A percentile compares a stretch with the other conserved stretches of the same genome.
Evolutionary conservation across 139 green algal species (phyloP).

Genomic region (Auxenochlorella pyrenoidosa): DNA sequence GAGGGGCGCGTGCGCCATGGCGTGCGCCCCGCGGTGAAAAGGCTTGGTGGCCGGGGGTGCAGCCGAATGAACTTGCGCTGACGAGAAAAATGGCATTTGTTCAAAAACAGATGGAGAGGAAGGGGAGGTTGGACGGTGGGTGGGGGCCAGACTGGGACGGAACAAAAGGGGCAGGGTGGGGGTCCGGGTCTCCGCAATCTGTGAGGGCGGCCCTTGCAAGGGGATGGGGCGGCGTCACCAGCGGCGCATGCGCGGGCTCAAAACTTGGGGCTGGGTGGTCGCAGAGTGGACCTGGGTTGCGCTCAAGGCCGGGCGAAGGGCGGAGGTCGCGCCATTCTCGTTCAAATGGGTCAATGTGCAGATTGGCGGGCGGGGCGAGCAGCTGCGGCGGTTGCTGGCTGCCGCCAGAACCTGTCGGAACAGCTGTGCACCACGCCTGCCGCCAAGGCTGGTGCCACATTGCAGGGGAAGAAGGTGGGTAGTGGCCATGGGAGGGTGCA

Average conservation of each 20-base stretch:
- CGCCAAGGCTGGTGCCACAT: too few species aligned
- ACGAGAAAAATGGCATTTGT: conserved; percentile 14
- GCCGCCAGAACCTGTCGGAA: too few species aligned
- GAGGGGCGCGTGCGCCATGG: not conserved
- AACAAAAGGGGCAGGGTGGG: not conserved
- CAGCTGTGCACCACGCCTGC: too few species aligned
- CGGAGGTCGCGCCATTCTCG: too few species aligned
- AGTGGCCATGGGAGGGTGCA: too few species aligned
- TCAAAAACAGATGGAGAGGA: conserved; percentile 18
- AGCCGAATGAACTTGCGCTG: conserved; percentile 7
- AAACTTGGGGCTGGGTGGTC: not conserved
- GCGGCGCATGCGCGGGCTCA: not conserved
- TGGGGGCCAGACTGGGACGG: not conserved
- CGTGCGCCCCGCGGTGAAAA: not conserved
- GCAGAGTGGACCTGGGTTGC: not conserved
- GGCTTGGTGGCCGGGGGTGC: not conserved
- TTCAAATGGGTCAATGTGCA: too few species aligned
- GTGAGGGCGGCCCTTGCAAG: not conserved
- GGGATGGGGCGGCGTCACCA: not conserved
- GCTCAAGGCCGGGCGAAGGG: too few species aligned
- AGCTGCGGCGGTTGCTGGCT: too few species aligned
- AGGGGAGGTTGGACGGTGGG: not conserved
- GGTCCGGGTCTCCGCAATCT: not conserved
- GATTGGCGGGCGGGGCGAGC: too few species aligned
- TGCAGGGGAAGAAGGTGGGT: too few species aligned